A percentile compares a stretch with the other conserved stretches of the same genome.
Evolutionary conservation across 371 early-diverging fungal species (phyloP).

Genomic region (Rhizopus delemar): DNA sequence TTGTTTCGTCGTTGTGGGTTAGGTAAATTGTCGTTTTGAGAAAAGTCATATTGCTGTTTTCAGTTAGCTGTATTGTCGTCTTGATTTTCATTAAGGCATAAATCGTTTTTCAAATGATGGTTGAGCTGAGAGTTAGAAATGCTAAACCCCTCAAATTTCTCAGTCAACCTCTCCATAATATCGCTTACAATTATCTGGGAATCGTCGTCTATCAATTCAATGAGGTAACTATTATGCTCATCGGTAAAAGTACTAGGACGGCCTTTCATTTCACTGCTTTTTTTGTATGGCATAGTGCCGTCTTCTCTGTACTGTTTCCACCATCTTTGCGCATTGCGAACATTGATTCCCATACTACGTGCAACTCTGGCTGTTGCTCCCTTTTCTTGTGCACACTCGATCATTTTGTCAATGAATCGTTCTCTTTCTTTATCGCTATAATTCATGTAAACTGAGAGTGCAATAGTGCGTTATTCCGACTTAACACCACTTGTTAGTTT

Average conservation of each 20-base stretch:
- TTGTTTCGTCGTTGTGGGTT: constrained; percentile 13
- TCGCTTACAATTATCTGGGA: constrained; percentile 6
- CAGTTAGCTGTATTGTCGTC: too few species aligned
- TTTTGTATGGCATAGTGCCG: constrained; percentile 13
- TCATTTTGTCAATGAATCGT: constrained; percentile 11
- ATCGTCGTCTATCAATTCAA: constrained; percentile 5
- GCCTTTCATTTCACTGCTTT: constrained; percentile 10
- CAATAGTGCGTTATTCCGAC: constrained; percentile 8
- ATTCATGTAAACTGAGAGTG: constrained; percentile 7
- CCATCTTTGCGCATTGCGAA: constrained; percentile 10
- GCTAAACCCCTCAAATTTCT: constrained; percentile 7
- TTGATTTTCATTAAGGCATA: too few species aligned
- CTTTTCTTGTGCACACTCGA: constrained; percentile 10
- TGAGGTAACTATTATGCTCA: constrained; percentile 9
- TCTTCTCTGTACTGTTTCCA: constrained; percentile 12
- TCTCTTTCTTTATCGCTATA: constrained; percentile 13
- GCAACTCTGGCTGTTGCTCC: constrained; percentile 11
- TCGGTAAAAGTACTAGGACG: constrained; percentile 7
- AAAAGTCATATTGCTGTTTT: too few species aligned
- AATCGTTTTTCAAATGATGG: constrained; percentile 11
- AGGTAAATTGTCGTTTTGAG: constrained; percentile 11
- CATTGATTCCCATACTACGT: constrained; percentile 10
- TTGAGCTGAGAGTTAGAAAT: constrained; percentile 11
- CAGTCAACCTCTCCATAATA: constrained; percentile 11
- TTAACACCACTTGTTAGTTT: constrained; percentile 12